Percentiles rank a stretch among this genome's conserved stretches.
Evolutionary conservation across 306 rosid genomes (phyloP).

Genomic region (Inga leiocalycina): DNA sequence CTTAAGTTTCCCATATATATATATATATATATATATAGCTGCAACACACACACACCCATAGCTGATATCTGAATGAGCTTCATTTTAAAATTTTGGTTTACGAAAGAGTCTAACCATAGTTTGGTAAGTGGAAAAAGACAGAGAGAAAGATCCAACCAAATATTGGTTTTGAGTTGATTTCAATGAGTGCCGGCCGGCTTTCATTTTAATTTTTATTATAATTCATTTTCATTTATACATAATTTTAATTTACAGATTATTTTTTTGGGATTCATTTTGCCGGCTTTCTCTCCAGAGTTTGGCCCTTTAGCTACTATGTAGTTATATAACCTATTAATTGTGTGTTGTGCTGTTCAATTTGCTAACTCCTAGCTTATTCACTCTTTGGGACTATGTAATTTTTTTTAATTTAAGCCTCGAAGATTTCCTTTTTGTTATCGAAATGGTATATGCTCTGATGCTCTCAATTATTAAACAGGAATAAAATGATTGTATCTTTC

Average conservation of each 20-base stretch:
- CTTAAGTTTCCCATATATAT: not conserved
- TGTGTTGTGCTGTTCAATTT: not conserved
- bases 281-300: not conserved
- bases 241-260: too few relatives aligned
- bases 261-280: not conserved
- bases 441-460: not conserved
- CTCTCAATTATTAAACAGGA: too few relatives aligned
- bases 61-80: not conserved
- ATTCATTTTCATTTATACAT: not conserved
- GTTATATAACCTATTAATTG: not conserved
- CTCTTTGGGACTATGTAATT: too few relatives aligned
- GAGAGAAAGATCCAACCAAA: not conserved
- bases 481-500: too few relatives aligned
- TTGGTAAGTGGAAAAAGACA: not conserved
- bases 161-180: not conserved
- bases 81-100: not conserved
- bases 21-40: not conserved
- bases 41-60: not conserved
- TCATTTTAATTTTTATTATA: not conserved
- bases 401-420: not conserved
- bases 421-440: not conserved
- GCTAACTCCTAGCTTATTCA: not conserved
- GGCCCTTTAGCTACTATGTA: not conserved
- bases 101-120: not conserved
- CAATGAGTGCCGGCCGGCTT: not conserved